These are phyloP conservation scores for Aspergillus sp. DNA, from an alignment of 2,329 filamentous ascomycete species.

Conservation along the genomic window DNA sequence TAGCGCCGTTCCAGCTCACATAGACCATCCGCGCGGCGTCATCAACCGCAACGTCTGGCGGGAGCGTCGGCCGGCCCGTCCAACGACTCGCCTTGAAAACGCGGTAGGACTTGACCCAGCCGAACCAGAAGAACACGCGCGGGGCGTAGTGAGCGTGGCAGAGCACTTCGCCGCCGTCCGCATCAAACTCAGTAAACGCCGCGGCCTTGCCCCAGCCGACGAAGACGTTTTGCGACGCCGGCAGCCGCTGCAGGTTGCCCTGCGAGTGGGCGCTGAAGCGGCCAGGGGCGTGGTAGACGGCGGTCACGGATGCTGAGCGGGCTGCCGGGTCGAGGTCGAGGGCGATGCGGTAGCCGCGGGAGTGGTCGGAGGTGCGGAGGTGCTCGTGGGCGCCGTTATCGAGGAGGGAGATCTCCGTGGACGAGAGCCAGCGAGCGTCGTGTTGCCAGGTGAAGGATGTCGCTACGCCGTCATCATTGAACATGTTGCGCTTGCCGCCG, in stretches of 20 bases:
- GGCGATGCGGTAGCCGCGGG: slow-evolving; percentile 45
- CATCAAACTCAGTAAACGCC: slow-evolving; percentile 52
- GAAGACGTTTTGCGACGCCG: slow-evolving; percentile 41
- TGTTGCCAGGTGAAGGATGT: slow-evolving; percentile 53
- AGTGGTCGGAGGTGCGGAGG: slow-evolving; percentile 22
- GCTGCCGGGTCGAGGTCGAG: slow-evolving; percentile 34
- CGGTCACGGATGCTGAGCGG: slow-evolving; percentile 44
- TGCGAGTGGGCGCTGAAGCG: slow-evolving; percentile 40
- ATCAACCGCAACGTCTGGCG: slow-evolving; percentile 22
- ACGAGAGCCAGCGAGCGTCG: slow-evolving; percentile 46
- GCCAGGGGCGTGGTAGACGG: slow-evolving; percentile 39
- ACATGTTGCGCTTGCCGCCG: slow-evolving; percentile 47
- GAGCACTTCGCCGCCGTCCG: slow-evolving; percentile 37
- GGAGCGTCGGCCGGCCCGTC: slow-evolving; percentile 48
- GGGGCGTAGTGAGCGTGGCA: slow-evolving; percentile 53
- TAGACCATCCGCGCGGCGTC: slow-evolving; percentile 15
- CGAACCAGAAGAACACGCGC: slow-evolving; percentile 23
- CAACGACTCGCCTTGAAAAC: slow-evolving; percentile 51
- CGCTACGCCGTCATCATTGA: slow-evolving; percentile 41
- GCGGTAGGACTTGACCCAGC: slow-evolving; percentile 50
- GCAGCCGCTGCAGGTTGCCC: slow-evolving; percentile 45
- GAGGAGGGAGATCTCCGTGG: slow-evolving; percentile 36
- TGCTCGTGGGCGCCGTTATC: slow-evolving; percentile 35
- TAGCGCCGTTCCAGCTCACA: slow-evolving; percentile 38
- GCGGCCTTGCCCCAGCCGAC: slow-evolving; percentile 53